phyloP scores from a whole-genome alignment of 129 eudicot genomes.

The Chrysanthemum seticuspe region DNA sequence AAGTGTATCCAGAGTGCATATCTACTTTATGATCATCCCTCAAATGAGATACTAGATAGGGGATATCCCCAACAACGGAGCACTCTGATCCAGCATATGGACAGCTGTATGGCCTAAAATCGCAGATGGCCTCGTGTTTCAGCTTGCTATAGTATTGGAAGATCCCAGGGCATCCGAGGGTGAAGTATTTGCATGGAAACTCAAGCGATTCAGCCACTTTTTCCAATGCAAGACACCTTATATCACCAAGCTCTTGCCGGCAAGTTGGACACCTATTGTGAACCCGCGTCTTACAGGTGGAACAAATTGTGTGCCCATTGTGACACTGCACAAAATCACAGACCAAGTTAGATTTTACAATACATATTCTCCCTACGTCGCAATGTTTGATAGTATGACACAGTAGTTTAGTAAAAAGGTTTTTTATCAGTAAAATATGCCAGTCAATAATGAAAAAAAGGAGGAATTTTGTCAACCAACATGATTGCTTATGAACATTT shows the following conservation, averaged over 20 bases:
- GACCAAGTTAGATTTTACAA: neutral
- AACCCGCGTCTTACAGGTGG: conserved; percentile 15
- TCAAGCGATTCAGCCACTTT: conserved; percentile 22
- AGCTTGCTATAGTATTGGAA: conserved; percentile 74
- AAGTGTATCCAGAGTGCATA: conserved; percentile 75
- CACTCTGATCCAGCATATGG: conserved; percentile 89
- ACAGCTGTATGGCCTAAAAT: conserved; percentile 71
- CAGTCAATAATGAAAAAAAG: too few relatives aligned
- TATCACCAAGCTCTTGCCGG: conserved; percentile 12
- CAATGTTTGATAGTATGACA: too few relatives aligned
- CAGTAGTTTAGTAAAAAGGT: neutral
- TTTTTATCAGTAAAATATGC: neutral
- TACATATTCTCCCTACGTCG: too few relatives aligned
- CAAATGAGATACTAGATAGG: conserved; percentile 60
- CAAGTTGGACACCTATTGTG: conserved; percentile 18
- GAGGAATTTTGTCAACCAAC: neutral
- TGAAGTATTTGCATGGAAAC: conserved; percentile 10
- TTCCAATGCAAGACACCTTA: conserved; percentile 19
- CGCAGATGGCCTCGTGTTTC: conserved; percentile 66
- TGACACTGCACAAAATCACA: conserved; percentile 38
- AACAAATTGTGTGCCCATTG: conserved; percentile 16
- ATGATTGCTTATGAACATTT: neutral
- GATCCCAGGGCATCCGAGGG: conserved; percentile 69
- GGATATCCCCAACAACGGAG: conserved; percentile 64
- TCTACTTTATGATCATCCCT: conserved; percentile 84